These are phyloP conservation scores for Thermothielavioides terrestris DNA, from an alignment of 495 filamentous ascomycete species.

Conservation along the genomic window DNA sequence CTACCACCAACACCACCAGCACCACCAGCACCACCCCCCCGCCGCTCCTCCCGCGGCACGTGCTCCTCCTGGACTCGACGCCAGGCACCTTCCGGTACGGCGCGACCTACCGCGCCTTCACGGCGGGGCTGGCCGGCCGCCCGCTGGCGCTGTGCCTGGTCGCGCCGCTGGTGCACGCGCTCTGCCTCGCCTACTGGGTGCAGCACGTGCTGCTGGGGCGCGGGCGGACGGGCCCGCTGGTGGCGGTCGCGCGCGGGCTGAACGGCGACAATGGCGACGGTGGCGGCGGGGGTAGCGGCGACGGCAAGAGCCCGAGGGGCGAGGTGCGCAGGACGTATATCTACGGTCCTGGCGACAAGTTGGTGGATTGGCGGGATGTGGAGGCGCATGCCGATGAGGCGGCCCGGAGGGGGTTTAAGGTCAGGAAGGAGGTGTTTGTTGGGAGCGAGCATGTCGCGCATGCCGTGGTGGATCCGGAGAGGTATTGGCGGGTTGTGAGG, in stretches of 20 bases:
- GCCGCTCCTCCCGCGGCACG: slow-evolving; percentile 25
- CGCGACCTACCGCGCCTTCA: slow-evolving; percentile 20
- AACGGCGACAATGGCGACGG: no score
- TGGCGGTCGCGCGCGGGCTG: slow-evolving; percentile 16
- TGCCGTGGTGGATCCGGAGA: slow-evolving; percentile 26
- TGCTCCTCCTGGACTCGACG: slow-evolving; percentile 33
- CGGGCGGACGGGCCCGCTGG: slow-evolving; percentile 21
- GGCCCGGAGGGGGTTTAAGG: slow-evolving; percentile 20
- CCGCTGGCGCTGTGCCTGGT: slow-evolving; percentile 6
- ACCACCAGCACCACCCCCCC: slow-evolving; percentile 14
- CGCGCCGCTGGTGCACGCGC: slow-evolving; percentile 22
- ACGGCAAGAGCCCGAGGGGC: no score
- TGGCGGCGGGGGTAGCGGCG: slow-evolving; percentile 5
- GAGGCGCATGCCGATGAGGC: slow-evolving; percentile 33
- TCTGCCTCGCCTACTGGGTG: slow-evolving; percentile 25
- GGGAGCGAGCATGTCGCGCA: slow-evolving; percentile 36
- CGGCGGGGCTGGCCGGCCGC: slow-evolving; percentile 13
- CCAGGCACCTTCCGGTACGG: slow-evolving; percentile 29
- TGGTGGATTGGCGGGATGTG: slow-evolving; percentile 35
- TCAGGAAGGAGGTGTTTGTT: slow-evolving; percentile 30
- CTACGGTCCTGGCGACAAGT: slow-evolving; percentile 30
- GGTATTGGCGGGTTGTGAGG: slow-evolving; percentile 36
- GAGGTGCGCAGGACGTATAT: slow-evolving; percentile 37
- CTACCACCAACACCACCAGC: no score
- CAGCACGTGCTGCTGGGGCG: slow-evolving; percentile 16